Evolutionary conservation across 2,329 filamentous ascomycete species (phyloP), one percentile per base, ranked within the genome.

Genomic region (Cyanodermella asteris): DNA sequence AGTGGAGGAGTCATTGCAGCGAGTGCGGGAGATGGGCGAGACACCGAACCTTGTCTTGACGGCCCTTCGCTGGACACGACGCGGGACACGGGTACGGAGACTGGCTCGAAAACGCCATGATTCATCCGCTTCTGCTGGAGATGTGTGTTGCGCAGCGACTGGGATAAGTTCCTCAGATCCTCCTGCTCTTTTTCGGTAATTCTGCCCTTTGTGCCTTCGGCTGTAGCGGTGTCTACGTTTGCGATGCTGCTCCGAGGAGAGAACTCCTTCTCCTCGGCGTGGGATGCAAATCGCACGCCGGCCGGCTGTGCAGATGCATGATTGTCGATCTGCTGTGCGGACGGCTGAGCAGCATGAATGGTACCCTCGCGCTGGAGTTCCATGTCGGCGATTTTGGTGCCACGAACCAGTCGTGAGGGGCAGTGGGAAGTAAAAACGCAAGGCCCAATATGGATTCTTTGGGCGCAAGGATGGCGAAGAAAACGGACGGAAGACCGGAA

Each of bases 41-140:
- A 60, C 64, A 30, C 56, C 56, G 26, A 70, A 70, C 34, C 72
- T 70, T 33, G 51, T 66, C n/a, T n/a, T n/a, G n/a, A n/a, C 25
- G 68, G 71, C 27, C 49, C 46, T 26, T 70, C 67, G 34, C 45
- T 48, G 18, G 55, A 58, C n/a, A 45, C 45, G 26, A 84, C 78
- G 51, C 77, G 65, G 22, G 78, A 84, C 16, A 66, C 61, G 18
- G 87, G 84, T 26, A 94, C 59, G 18, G 87, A 94, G 34, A 91
- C 71, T 17, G 84, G 73, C 45, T 93, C 82, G 42, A 82, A 94
- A 21, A 74, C 71, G 50, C 80, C 91, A 43, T 81, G 77, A 43
- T 74, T 75, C 57, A 91, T 67, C 34, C 82, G 68, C 29, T 69
- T 64, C 38, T 82, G 73, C 51, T 93, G 82, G 32, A 91, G 60